These are phyloP conservation scores for Monilinia vaccinii-corymbosi DNA, from an alignment of 2,329 filamentous ascomycete species.

Conservation along the genomic window DNA sequence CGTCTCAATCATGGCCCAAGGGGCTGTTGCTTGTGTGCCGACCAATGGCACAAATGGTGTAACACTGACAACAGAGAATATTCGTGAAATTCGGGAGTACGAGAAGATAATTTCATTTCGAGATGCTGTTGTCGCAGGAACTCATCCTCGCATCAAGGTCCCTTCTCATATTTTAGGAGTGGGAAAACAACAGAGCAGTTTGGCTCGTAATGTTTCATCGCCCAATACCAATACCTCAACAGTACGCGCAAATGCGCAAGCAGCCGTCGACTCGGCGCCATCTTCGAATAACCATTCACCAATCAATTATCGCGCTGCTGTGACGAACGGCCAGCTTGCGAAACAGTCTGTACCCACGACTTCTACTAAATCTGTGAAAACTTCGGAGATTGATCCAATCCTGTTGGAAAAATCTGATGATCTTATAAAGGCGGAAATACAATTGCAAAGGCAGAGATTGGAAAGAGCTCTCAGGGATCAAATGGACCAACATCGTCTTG, in stretches of 20 bases:
- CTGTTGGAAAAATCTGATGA: conserved; percentile 80
- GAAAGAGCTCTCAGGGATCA: conserved; percentile 73
- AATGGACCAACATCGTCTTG: conserved; percentile 50
- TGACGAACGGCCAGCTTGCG: conserved; percentile 24
- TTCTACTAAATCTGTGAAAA: conserved; percentile 35
- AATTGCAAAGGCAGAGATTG: conserved; percentile 70
- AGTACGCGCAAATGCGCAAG: conserved; percentile 16
- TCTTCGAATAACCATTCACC: conserved; percentile 19
- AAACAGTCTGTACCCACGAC: conserved; percentile 7
- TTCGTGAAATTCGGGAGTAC: conserved; percentile 58
- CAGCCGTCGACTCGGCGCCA: conserved; percentile 19
- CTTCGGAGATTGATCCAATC: conserved; percentile 68
- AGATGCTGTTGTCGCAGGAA: conserved; percentile 72
- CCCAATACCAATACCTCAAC: conserved; percentile 20
- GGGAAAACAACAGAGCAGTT: conserved; percentile 24
- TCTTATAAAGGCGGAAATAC: conserved; percentile 71
- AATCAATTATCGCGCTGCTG: conserved; percentile 25
- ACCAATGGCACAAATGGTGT: conserved; percentile 25
- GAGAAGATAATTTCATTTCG: conserved; percentile 72
- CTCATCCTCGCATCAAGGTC: conserved; percentile 54
- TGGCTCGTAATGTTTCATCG: conserved; percentile 19
- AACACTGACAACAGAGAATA: conserved; percentile 38
- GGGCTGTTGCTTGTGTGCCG: conserved; percentile 30
- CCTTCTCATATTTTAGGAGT: conserved; percentile 34
- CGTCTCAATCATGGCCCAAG: conserved; percentile 28